Percentiles rank a stretch among this genome's conserved stretches.
Evolutionary conservation across 345 rosid genomes (phyloP).

Genomic region (Trapa bicornis): DNA sequence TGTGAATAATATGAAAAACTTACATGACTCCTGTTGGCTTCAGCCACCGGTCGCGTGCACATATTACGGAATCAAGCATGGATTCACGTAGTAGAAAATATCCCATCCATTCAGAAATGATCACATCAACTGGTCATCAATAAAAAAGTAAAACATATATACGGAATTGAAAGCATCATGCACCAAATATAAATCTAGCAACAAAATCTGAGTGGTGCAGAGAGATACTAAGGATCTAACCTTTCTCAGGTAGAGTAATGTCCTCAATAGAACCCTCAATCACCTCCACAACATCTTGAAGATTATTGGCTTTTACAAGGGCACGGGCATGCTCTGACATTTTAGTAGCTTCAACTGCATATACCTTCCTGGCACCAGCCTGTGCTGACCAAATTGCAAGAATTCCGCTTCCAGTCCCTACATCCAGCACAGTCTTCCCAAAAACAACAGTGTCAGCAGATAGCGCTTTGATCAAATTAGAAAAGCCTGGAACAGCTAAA

Average conservation of each 20-base stretch:
- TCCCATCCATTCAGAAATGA: slow-evolving; percentile 99
- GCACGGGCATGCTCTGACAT: slow-evolving; percentile 92
- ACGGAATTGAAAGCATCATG: neutral
- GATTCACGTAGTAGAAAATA: slow-evolving; percentile 92
- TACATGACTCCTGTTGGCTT: slow-evolving; percentile 89
- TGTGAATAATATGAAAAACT: slow-evolving; percentile 16
- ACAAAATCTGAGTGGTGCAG: neutral
- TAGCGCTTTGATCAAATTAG: neutral
- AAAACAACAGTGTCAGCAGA: neutral
- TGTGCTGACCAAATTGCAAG: slow-evolving; percentile 99
- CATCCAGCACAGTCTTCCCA: slow-evolving; percentile 80
- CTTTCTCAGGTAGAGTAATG: slow-evolving; percentile 77
- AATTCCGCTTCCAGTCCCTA: slow-evolving; percentile 97
- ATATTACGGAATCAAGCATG: slow-evolving; percentile 95
- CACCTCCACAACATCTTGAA: slow-evolving; percentile 66
- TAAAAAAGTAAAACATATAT: slow-evolving; percentile 4
- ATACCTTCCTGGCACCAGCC: slow-evolving; percentile 97
- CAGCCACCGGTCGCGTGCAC: slow-evolving; percentile 96
- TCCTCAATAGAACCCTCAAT: slow-evolving; percentile 86
- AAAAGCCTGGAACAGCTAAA: neutral
- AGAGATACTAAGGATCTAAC: slow-evolving; percentile 19
- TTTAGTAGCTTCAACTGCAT: slow-evolving; percentile 91
- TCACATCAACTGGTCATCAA: slow-evolving; percentile 71
- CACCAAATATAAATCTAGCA: neutral
- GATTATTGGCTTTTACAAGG: slow-evolving; percentile 62